Conservation (phyloP, 768 basidiomycete species). For the Podaxis sp. region DNA sequence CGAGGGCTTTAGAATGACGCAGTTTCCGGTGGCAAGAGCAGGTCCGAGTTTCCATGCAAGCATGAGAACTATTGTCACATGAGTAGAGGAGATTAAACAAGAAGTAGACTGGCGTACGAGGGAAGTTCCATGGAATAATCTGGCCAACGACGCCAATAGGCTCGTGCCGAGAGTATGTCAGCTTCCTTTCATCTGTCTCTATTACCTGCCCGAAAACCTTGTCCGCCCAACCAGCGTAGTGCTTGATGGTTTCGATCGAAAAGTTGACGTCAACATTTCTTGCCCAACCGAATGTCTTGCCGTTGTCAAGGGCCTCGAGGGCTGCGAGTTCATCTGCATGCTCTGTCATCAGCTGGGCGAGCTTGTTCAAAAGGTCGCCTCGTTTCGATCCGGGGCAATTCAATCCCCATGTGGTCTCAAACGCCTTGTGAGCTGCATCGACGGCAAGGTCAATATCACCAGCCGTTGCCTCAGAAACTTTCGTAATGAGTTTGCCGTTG, state of each 20-base stretch:
- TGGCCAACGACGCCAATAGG: conserved; percentile 27
- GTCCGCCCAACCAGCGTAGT: conserved; percentile 88
- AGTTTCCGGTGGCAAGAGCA: conserved; percentile 80
- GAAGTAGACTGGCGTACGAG: conserved; percentile 29
- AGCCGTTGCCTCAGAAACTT: conserved; percentile 56
- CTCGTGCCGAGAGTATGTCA: conserved; percentile 28
- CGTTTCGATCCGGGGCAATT: conserved; percentile 43
- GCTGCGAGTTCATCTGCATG: conserved; percentile 33
- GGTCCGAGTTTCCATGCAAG: conserved; percentile 77
- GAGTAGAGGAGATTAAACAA: neutral
- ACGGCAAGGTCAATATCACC: conserved; percentile 79
- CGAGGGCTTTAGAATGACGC: conserved; percentile 76
- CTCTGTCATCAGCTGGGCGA: conserved; percentile 29
- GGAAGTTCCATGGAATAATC: conserved; percentile 54
- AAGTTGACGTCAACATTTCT: conserved; percentile 46
- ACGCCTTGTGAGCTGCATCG: conserved; percentile 51
- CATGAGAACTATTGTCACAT: conserved; percentile 47
- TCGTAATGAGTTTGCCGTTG: conserved; percentile 58
- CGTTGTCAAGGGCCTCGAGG: conserved; percentile 66
- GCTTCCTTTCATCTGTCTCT: conserved; percentile 39
- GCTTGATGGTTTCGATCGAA: conserved; percentile 52
- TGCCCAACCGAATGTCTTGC: conserved; percentile 54
- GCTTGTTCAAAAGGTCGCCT: conserved; percentile 28
- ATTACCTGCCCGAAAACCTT: conserved; percentile 72
- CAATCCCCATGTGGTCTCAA: conserved; percentile 65